phyloP scores from a whole-genome alignment of 352 stramenopile genomes.

The Phytopythium litorale region DNA sequence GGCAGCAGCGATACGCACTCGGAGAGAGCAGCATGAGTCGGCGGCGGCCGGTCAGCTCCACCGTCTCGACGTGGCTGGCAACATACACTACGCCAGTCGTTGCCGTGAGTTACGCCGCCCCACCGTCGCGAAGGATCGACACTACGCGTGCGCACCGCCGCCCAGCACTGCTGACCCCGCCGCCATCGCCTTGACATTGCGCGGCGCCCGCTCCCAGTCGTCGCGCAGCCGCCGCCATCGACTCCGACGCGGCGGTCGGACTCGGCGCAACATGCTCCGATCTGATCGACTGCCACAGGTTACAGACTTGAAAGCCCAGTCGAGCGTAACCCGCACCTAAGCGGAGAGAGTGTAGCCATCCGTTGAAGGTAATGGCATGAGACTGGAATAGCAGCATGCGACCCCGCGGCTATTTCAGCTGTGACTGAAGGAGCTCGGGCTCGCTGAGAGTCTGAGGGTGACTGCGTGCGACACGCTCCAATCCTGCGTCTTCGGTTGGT shows the following conservation, averaged over 20 bases:
- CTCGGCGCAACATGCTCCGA: neutral
- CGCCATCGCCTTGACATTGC: neutral
- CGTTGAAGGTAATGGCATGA: too few relatives aligned
- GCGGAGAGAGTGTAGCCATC: too few relatives aligned
- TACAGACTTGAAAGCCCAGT: too few relatives aligned
- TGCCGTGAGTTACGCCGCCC: neutral
- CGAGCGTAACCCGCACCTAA: too few relatives aligned
- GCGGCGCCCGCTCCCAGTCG: constrained; percentile 3
- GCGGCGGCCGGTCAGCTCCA: constrained; percentile 47
- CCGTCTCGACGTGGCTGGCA: constrained; percentile 52
- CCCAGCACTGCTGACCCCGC: neutral
- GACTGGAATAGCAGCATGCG: too few relatives aligned
- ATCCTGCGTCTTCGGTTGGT: too few relatives aligned
- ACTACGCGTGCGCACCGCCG: neutral
- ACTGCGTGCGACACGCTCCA: too few relatives aligned
- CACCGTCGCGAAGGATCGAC: too few relatives aligned
- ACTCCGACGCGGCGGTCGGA: neutral
- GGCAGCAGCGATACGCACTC: constrained; percentile 7
- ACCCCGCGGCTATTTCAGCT: too few relatives aligned
- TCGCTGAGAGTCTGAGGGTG: too few relatives aligned
- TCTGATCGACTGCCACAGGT: too few relatives aligned
- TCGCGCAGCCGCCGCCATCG: constrained; percentile 2
- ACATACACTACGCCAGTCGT: constrained; percentile 20
- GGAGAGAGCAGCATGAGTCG: constrained; percentile 64
- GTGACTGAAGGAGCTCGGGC: too few relatives aligned